phyloP scores from a whole-genome alignment of 2,329 filamentous ascomycete genomes.

The Trichoderma hamatum region DNA sequence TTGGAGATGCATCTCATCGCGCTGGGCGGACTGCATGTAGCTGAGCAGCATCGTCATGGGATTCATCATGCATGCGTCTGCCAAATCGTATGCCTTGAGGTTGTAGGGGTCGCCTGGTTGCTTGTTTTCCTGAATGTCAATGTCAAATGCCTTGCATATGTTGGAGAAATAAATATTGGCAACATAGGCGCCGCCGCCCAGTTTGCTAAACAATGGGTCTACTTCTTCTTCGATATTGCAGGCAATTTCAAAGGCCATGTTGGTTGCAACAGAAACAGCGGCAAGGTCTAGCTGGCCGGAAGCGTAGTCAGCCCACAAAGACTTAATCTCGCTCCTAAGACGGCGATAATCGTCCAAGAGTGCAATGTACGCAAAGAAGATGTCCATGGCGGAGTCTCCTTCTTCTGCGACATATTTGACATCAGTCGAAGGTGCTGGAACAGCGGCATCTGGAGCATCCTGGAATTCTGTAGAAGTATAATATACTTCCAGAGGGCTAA shows the following conservation, averaged over 20 bases:
- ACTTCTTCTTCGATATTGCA: conserved; percentile 7
- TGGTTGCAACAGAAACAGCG: conserved; percentile 2
- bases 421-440: neutral
- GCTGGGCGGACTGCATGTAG: neutral
- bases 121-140: neutral
- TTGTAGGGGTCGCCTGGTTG: neutral
- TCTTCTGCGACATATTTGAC: conserved; percentile 9
- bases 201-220: neutral
- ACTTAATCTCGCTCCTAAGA: neutral
- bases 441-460: neutral
- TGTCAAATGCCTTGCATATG: neutral
- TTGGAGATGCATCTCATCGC: neutral
- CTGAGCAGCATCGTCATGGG: neutral
- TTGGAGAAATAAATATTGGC: neutral
- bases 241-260: conserved; percentile 4
- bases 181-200: neutral
- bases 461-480: neutral
- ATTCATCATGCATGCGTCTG: conserved; percentile 2
- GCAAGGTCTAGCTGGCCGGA: neutral
- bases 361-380: neutral
- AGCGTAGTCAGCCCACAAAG: neutral
- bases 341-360: neutral
- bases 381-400: neutral
- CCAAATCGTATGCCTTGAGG: conserved; percentile 2
- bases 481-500: neutral